A percentile compares a stretch with the other conserved stretches of the same genome.
These are phyloP conservation scores for Thermomyces lanuginosus DNA, from an alignment of 2,329 filamentous ascomycete genomes.

Conservation along the genomic window DNA sequence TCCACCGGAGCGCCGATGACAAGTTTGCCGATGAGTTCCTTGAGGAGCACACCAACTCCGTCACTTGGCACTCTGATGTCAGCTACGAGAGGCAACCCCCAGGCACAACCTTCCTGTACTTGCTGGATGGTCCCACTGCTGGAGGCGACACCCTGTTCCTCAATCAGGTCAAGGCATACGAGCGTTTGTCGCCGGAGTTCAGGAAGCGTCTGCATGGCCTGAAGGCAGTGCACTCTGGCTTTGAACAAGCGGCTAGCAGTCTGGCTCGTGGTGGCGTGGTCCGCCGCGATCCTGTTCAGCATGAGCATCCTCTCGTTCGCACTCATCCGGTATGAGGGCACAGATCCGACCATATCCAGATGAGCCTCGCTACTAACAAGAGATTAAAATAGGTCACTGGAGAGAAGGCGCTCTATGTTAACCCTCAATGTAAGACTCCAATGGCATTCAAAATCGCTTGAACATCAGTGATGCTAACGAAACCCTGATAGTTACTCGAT, in stretches of 20 bases:
- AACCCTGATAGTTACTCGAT: conserved; percentile 47
- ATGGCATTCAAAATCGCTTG: not conserved
- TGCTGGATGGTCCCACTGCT: conserved; percentile 62
- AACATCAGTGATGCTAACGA: not conserved
- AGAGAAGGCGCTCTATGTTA: conserved; percentile 70
- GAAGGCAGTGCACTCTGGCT: conserved; percentile 62
- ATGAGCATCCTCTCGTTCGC: conserved; percentile 59
- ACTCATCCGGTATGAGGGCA: conserved; percentile 50
- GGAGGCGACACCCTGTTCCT: conserved; percentile 77
- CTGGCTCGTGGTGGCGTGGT: conserved; percentile 52
- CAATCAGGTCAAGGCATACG: conserved; percentile 66
- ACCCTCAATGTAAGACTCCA: conserved; percentile 55
- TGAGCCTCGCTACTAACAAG: conserved; percentile 1
- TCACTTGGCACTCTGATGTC: conserved; percentile 81
- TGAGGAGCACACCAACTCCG: conserved; percentile 54
- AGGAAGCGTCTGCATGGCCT: conserved; percentile 65
- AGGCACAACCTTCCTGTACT: conserved; percentile 75
- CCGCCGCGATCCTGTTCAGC: conserved; percentile 57
- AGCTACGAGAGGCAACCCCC: conserved; percentile 80
- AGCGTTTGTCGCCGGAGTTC: conserved; percentile 62
- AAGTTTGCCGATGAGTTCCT: conserved; percentile 47
- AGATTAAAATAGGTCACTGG: conserved; percentile 38
- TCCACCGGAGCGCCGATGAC: conserved; percentile 55
- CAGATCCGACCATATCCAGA: not conserved
- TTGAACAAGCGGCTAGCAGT: conserved; percentile 62